These are phyloP conservation scores for Pelargonium australe DNA, from an alignment of 441 rosid genomes.

Conservation along the genomic window DNA sequence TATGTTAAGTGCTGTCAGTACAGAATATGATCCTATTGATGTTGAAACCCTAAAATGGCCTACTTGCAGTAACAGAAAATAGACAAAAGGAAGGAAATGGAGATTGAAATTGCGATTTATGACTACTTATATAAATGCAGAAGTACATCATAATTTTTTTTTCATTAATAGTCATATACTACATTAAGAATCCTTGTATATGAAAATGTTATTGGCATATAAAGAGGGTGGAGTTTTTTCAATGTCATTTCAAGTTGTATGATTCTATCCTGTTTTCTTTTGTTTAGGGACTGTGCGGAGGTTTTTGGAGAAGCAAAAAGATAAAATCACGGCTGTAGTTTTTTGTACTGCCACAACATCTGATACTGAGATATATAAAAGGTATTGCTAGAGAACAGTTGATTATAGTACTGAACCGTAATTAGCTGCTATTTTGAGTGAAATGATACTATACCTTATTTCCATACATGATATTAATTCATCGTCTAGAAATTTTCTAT, in stretches of 20 bases:
- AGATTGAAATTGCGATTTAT: no score
- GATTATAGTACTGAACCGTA: slow-evolving; percentile 6
- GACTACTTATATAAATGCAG: no score
- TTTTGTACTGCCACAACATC: slow-evolving; percentile 78
- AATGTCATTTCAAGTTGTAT: slow-evolving; percentile 6
- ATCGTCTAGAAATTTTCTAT: neutral
- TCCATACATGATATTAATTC: slow-evolving; percentile 5
- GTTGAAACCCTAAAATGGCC: no score
- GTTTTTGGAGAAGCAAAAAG: slow-evolving; percentile 90
- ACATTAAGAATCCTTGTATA: no score
- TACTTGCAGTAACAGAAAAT: no score
- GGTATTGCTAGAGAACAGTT: slow-evolving; percentile 34
- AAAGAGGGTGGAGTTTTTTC: neutral
- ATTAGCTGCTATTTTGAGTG: slow-evolving; percentile 1
- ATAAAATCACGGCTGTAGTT: slow-evolving; percentile 80
- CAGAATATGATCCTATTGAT: no score
- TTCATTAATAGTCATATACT: no score
- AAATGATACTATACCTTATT: slow-evolving; percentile 12
- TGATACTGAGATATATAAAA: slow-evolving; percentile 79
- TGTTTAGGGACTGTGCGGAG: slow-evolving; percentile 87
- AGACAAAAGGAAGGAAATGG: no score
- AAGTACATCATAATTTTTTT: no score
- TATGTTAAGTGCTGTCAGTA: no score
- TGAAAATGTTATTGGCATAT: slow-evolving; percentile 8
- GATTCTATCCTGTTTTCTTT: slow-evolving; percentile 22